phyloP scores from a whole-genome alignment of 257 asterid genomes.

The Nemophila menziesii region DNA sequence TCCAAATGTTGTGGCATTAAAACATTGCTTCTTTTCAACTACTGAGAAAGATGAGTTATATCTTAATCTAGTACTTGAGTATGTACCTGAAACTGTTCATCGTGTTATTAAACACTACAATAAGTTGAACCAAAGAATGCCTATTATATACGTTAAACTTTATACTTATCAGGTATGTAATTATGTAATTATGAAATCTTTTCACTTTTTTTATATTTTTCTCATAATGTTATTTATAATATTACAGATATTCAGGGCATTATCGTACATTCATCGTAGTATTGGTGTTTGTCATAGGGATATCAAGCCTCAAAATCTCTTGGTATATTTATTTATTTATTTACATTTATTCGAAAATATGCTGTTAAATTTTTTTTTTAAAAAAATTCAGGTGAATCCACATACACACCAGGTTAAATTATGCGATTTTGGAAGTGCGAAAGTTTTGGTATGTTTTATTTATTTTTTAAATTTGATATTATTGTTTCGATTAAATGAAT shows the following conservation, averaged over 20 bases:
- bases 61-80: conserved; percentile 89
- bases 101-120: conserved; percentile 85
- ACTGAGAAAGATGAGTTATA: conserved; percentile 88
- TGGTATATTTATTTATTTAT: conserved; percentile 37
- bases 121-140: conserved; percentile 89
- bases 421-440: conserved; percentile 47
- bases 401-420: conserved; percentile 55
- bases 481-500: conserved; percentile 1
- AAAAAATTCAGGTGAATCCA: conserved; percentile 65
- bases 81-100: conserved; percentile 92
- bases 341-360: not conserved
- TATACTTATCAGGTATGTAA: conserved; percentile 66
- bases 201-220: not conserved
- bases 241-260: conserved; percentile 85
- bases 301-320: conserved; percentile 92
- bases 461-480: not conserved
- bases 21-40: conserved; percentile 97
- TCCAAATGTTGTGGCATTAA: conserved; percentile 82
- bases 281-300: conserved; percentile 96
- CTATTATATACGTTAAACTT: conserved; percentile 75
- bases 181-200: not conserved
- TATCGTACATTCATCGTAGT: conserved; percentile 76
- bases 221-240: not conserved
- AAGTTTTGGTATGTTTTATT: conserved; percentile 30
- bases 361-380: too few relatives aligned